These are phyloP conservation scores for Candida xyloterini DNA, from an alignment of 805 yeast species.

Conservation along the genomic window DNA sequence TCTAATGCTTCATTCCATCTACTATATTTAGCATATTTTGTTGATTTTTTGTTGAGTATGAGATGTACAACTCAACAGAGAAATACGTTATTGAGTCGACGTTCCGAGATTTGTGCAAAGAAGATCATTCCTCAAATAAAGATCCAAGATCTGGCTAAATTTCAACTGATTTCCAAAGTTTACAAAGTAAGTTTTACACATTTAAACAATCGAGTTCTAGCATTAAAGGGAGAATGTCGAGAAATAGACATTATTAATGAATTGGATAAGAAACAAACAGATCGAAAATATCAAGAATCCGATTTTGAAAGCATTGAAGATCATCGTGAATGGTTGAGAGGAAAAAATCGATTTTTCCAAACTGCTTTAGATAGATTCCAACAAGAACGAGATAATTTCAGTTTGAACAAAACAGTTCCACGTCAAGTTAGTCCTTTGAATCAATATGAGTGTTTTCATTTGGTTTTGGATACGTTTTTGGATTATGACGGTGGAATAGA, in stretches of 20 bases:
- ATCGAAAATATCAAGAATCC: conserved; percentile 6
- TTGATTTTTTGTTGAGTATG: conserved; percentile 15
- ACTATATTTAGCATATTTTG: conserved; percentile 15
- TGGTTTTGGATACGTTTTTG: conserved; percentile 13
- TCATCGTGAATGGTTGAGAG: conserved; percentile 16
- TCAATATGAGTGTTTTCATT: conserved; percentile 15
- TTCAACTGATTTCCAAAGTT: conserved; percentile 14
- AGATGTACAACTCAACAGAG: conserved; percentile 9
- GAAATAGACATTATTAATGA: conserved; percentile 16
- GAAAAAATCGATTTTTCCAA: conserved; percentile 12
- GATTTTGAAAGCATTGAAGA: conserved; percentile 11
- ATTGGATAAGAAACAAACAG: conserved; percentile 5
- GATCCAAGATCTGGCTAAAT: conserved; percentile 13
- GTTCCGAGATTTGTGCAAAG: conserved; percentile 9
- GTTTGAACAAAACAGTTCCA: conserved; percentile 3
- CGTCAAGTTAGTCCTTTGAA: conserved; percentile 14
- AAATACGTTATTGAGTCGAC: neutral
- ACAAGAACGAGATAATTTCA: conserved; percentile 4
- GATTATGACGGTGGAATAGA: conserved; percentile 5
- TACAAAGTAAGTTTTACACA: conserved; percentile 14
- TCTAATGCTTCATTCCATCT: conserved; percentile 11
- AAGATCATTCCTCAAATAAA: conserved; percentile 15
- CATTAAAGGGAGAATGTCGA: conserved; percentile 18
- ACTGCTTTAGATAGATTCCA: conserved; percentile 16
- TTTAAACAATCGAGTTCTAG: conserved; percentile 15